Base-by-base conservation (phyloP, 208 protist genomes). In the Zelonia costaricensis region DNA sequence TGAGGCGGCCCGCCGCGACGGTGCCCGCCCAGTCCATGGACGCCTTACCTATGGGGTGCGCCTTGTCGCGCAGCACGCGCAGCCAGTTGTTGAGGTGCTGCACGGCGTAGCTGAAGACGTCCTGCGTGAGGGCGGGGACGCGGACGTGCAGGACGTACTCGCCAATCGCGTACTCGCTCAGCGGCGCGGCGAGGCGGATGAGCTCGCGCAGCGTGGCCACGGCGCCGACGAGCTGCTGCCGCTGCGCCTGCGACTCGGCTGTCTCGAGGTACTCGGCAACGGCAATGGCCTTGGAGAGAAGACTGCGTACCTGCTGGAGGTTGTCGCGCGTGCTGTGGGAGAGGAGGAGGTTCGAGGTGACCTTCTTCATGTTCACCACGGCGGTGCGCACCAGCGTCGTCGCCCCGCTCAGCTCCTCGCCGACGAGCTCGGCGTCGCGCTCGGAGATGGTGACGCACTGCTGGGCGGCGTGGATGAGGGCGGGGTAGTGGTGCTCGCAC, bases 401-500 rank as follows among this genome's bases (percentile, higher is more conserved):
- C 45, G 87, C 83, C 2, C 86, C 87, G 62, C 84, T 84, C 16
- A 96, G 82, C 62, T 96, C 87, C 74, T 91, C 80, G 20, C 86
- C 82, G 42, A 96, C 88, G 13, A 92, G 62, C 60, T 92, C 70
- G 20, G 91, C 91, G 54, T 94, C 91, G 18, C 80, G 44, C 60
- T 84, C 84, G 2, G 87, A 93, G 69, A 96, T 94, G 63, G 65
- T 63, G 25, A 91, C 72, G 69, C 91, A 96, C 74, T 94, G 84
- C 52, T 92, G 78, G 0, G 87, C 76, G 16, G 86, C 87, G 69
- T 94, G 80, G 47, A 94, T 78, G 56, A 96, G 90, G 23, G 82
- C 84, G 15, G 87, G 82, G 74, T 96, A 94, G 80, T 96, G 84
- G 33, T 89, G 78, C 73, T 87, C 73, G 57, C 91, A 96, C 23